Conservation (phyloP, 2,329 filamentous ascomycete genomes). For the Alternaria conjuncta region DNA sequence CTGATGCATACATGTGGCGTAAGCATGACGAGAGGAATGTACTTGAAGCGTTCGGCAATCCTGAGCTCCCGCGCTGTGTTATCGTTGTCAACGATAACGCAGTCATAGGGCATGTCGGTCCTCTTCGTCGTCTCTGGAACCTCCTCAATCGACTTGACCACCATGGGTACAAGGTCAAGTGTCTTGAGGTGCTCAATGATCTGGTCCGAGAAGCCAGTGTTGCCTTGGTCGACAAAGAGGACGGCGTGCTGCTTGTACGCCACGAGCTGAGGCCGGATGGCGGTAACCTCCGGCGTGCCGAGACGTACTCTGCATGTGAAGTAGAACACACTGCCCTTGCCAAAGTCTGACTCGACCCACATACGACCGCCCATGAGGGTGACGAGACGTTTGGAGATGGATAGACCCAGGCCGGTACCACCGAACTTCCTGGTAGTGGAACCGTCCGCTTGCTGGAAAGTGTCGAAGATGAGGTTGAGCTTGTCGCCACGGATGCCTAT, state of each 20-base stretch:
- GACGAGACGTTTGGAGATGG: constrained; percentile 92
- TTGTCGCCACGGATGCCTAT: constrained; percentile 97
- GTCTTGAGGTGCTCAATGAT: constrained; percentile 79
- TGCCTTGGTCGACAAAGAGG: constrained; percentile 90
- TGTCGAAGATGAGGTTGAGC: constrained; percentile 96
- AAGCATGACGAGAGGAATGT: constrained; percentile 91
- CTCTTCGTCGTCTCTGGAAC: constrained; percentile 62
- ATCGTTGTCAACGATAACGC: constrained; percentile 93
- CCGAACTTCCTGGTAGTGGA: constrained; percentile 96
- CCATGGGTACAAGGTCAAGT: constrained; percentile 80
- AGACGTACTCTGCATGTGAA: constrained; percentile 93
- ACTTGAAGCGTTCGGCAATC: constrained; percentile 94
- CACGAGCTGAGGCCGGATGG: constrained; percentile 81
- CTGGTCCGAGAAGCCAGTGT: constrained; percentile 76
- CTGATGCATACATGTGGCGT: constrained; percentile 89
- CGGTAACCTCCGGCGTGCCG: constrained; percentile 76
- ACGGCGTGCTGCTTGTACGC: constrained; percentile 94
- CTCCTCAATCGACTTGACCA: constrained; percentile 79
- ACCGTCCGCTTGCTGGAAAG: constrained; percentile 97
- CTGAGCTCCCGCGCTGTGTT: constrained; percentile 85
- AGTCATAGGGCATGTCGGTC: constrained; percentile 76
- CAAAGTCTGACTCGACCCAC: constrained; percentile 93
- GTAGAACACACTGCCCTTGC: constrained; percentile 91
- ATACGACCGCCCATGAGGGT: constrained; percentile 96
- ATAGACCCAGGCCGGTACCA: constrained; percentile 89